A percentile compares a stretch with the other conserved stretches of the same genome.
Evolutionary conservation across 129 eudicot species (phyloP).

Genomic region (Arctium lappa): DNA sequence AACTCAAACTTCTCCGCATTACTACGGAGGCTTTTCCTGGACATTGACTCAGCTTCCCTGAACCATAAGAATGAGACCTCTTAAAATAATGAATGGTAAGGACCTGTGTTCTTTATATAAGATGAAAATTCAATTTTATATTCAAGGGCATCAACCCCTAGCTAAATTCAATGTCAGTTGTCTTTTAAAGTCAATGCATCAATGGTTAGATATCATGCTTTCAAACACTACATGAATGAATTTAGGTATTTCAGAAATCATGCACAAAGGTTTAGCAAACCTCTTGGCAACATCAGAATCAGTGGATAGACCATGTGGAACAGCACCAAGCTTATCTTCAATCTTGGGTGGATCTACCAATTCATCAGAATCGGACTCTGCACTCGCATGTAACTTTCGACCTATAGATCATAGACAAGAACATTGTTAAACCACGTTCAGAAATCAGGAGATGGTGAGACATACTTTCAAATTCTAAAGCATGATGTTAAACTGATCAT

Average conservation of each 20-base stretch:
- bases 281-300: conserved; percentile 93
- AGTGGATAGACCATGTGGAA: conserved; percentile 91
- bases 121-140: background rate
- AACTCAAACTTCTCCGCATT: conserved; percentile 92
- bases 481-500: background rate
- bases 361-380: conserved; percentile 70
- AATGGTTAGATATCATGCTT: background rate
- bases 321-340: conserved; percentile 89
- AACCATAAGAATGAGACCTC: conserved; percentile 9
- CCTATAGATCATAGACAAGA: conserved; percentile 38
- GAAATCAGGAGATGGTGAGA: background rate
- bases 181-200: background rate
- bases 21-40: conserved; percentile 67
- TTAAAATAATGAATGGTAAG: background rate
- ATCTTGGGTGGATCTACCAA: conserved; percentile 87
- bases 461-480: background rate
- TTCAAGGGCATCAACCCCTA: background rate
- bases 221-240: conserved; percentile 5
- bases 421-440: background rate
- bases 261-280: conserved; percentile 27
- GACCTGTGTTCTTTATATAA: background rate
- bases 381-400: conserved; percentile 62
- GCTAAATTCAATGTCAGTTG: background rate
- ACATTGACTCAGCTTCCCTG: conserved; percentile 92
- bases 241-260: background rate